Evolutionary conservation across 257 asterid genomes (phyloP).

Genomic region (Penstemon davidsonii): DNA sequence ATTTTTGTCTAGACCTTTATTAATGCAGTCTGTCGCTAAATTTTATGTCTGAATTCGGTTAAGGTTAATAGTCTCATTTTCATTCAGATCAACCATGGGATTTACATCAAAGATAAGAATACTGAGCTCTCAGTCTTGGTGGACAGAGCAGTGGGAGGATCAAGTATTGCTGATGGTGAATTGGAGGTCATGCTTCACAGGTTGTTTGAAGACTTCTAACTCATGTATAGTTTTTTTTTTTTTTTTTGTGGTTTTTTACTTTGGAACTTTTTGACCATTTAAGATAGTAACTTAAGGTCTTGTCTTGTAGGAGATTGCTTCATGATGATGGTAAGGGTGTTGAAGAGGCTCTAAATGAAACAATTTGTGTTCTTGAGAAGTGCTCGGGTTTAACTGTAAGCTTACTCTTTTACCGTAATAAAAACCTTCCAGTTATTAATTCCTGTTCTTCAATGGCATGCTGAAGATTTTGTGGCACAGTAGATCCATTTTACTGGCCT

Average conservation of each 20-base stretch:
- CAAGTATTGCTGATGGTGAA: constrained; percentile 82
- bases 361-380: constrained; percentile 51
- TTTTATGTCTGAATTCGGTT: background rate
- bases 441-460: background rate
- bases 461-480: background rate
- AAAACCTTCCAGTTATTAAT: background rate
- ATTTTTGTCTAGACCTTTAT: background rate
- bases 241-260: background rate
- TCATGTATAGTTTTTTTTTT: background rate
- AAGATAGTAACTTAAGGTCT: constrained; percentile 25
- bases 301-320: constrained; percentile 77
- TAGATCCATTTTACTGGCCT: background rate
- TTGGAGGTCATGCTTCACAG: constrained; percentile 94
- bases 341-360: constrained; percentile 85
- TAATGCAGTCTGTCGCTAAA: background rate
- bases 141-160: constrained; percentile 94
- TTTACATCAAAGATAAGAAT: constrained; percentile 68
- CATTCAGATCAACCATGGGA: constrained; percentile 88
- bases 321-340: constrained; percentile 89
- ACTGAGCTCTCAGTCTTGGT: constrained; percentile 88
- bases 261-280: background rate
- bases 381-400: constrained; percentile 88
- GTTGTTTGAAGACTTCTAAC: constrained; percentile 33
- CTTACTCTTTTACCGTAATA: background rate
- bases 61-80: background rate